Evolutionary conservation across 140 eudicot species (phyloP).

Genomic region (Cichorium intybus): DNA sequence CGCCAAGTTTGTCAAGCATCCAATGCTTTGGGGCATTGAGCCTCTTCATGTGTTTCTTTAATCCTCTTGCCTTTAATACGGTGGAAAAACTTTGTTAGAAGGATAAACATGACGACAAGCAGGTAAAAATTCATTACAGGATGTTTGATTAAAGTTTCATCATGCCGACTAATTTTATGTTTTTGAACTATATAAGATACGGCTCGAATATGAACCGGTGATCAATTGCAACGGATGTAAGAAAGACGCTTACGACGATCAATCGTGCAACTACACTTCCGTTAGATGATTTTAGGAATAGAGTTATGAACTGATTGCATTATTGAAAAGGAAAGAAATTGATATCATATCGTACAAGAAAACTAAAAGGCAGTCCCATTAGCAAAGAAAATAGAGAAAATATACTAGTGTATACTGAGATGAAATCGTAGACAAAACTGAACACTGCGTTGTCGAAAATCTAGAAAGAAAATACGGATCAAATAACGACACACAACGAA

Average conservation of each 20-base stretch:
- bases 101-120: neutral
- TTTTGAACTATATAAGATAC: too few species aligned
- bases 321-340: neutral
- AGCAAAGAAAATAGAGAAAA: neutral
- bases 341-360: too few species aligned
- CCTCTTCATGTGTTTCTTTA: conserved; percentile 65
- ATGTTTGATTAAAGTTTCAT: too few species aligned
- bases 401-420: neutral
- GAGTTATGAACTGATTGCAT: neutral
- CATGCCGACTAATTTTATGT: too few species aligned
- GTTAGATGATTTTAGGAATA: too few species aligned
- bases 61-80: conserved; percentile 49
- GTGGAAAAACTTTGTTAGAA: neutral
- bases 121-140: accelerated
- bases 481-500: neutral
- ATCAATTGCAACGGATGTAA: too few species aligned
- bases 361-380: neutral
- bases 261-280: too few species aligned
- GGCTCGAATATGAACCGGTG: too few species aligned
- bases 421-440: neutral
- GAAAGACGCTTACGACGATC: too few species aligned
- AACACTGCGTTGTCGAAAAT: neutral
- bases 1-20: conserved; percentile 67
- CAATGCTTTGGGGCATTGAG: conserved; percentile 66
- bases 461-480: neutral